phyloP scores from a whole-genome alignment of 2,329 filamentous ascomycete genomes.

The Emericellopsis atlantica region DNA sequence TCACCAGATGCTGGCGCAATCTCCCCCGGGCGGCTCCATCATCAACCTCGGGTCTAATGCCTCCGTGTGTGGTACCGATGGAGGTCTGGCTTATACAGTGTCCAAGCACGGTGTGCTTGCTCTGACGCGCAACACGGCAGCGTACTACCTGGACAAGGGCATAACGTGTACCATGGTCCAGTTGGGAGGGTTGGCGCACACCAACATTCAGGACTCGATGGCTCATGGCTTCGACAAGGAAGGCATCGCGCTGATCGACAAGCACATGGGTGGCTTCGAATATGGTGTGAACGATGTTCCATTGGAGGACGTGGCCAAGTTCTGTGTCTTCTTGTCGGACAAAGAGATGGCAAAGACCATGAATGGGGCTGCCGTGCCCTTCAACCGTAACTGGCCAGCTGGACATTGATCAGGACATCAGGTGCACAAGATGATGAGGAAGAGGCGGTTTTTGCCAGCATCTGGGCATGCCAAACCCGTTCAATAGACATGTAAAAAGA shows the following conservation, averaged over 20 bases:
- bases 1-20: constrained; percentile 11
- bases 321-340: constrained; percentile 21
- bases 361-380: constrained; percentile 18
- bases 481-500: too few species aligned
- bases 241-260: constrained; percentile 13
- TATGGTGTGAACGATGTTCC: constrained; percentile 13
- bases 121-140: constrained; percentile 44
- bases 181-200: constrained; percentile 39
- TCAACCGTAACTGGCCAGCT: constrained; percentile 22
- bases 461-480: too few species aligned
- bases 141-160: constrained; percentile 39
- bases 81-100: constrained; percentile 36
- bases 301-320: constrained; percentile 23
- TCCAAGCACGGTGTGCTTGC: constrained; percentile 41
- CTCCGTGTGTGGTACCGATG: constrained; percentile 23
- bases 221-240: constrained; percentile 17
- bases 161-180: constrained; percentile 35
- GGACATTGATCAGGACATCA: too few species aligned
- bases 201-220: constrained; percentile 38
- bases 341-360: constrained; percentile 15
- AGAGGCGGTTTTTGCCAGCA: too few species aligned
- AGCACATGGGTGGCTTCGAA: constrained; percentile 14
- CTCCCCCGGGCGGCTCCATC: constrained; percentile 26
- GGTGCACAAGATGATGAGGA: too few species aligned
- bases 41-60: constrained; percentile 39